A percentile compares a stretch with the other conserved stretches of the same genome.
Conservation (phyloP, 371 early-diverging fungal species). For the Circinella umbellata region DNA sequence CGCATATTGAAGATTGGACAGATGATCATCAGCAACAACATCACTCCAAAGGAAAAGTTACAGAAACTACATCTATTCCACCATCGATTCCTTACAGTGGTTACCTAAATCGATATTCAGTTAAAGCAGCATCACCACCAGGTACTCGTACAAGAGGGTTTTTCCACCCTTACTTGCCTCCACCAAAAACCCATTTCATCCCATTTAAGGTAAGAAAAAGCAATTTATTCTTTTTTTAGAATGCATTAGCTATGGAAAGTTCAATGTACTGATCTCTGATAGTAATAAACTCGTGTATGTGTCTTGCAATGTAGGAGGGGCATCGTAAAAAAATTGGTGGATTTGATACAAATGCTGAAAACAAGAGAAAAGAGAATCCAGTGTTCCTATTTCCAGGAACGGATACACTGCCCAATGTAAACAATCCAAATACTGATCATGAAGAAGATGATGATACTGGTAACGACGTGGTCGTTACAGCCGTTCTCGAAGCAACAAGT, state of each 20-base stretch:
- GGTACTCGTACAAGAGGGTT: constrained; percentile 26
- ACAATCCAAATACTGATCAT: neutral
- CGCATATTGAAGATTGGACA: neutral
- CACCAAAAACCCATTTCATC: constrained; percentile 46
- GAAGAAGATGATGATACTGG: constrained; percentile 26
- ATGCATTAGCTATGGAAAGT: neutral
- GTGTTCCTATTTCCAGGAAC: constrained; percentile 13
- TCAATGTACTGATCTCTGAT: neutral
- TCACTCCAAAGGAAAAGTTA: neutral
- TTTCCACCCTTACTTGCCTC: constrained; percentile 60
- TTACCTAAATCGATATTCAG: constrained; percentile 62
- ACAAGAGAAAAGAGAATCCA: constrained; percentile 1
- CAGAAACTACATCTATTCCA: constrained; percentile 37
- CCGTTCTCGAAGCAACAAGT: constrained; percentile 64
- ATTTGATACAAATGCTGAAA: constrained; percentile 4
- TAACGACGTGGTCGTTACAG: constrained; percentile 52
- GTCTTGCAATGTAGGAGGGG: neutral
- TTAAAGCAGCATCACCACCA: constrained; percentile 40
- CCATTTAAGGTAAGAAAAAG: constrained; percentile 38
- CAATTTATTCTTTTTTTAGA: neutral
- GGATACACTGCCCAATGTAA: neutral
- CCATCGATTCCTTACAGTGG: constrained; percentile 75
- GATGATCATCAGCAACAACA: neutral
- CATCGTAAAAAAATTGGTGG: constrained; percentile 8
- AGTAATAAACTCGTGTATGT: too few species aligned